Percentiles rank a stretch among this genome's conserved stretches.
Evolutionary conservation across 2,329 filamentous ascomycete genomes (phyloP).

Genomic region (Fusarium compactum): DNA sequence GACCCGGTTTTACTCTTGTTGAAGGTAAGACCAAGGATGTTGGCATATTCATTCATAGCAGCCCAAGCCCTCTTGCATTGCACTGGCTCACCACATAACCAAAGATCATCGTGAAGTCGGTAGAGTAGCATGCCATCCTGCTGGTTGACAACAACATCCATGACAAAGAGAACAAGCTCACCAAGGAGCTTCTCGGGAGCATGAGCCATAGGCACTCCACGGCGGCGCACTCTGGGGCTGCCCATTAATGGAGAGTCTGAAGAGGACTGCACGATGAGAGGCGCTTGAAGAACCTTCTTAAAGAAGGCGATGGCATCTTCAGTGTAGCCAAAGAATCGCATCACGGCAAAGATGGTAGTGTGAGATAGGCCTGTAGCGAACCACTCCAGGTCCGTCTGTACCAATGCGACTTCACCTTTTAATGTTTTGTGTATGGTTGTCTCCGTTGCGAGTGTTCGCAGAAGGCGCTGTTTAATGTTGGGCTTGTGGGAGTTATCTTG

Average conservation of each 20-base stretch:
- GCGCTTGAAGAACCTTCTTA: not conserved
- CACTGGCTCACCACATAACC: not conserved
- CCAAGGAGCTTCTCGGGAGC: slow-evolving; percentile 1
- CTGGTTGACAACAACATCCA: slow-evolving; percentile 4
- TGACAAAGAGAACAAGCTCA: slow-evolving; percentile 8
- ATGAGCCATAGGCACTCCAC: slow-evolving; percentile 5
- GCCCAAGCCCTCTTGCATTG: not conserved
- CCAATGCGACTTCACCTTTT: not conserved
- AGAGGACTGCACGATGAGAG: not conserved
- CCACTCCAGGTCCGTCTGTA: slow-evolving; percentile 9
- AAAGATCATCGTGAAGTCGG: not conserved
- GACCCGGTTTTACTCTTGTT: not conserved
- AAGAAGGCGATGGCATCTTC: not conserved
- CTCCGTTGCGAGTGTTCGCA: not conserved
- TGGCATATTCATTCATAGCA: slow-evolving; percentile 2
- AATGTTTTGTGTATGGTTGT: not conserved
- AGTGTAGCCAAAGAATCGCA: slow-evolving; percentile 9
- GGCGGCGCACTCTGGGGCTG: not conserved
- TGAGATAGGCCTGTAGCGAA: not conserved
- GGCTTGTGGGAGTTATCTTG: not conserved
- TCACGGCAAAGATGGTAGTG: not conserved
- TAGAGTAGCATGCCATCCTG: not conserved
- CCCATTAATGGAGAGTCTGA: not conserved
- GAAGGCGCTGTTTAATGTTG: slow-evolving; percentile 1
- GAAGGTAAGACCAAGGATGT: not conserved